phyloP scores from a whole-genome alignment of 2,329 filamentous ascomycete species.

The Coniochaeta sp. region DNA sequence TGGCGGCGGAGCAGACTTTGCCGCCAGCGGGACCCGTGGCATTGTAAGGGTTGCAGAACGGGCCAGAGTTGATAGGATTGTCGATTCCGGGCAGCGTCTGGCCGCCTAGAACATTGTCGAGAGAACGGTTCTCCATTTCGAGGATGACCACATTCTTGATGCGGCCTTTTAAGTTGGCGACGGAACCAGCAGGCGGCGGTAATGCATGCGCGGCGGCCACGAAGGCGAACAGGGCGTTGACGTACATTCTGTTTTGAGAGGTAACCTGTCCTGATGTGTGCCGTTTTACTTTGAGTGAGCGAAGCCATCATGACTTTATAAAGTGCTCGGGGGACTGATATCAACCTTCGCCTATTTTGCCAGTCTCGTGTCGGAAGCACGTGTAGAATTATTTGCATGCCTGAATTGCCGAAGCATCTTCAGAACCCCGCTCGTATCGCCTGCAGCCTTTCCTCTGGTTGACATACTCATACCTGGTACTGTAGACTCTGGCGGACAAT shows the following conservation, averaged over 20 bases:
- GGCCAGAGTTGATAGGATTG: constrained; percentile 33
- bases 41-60: constrained; percentile 33
- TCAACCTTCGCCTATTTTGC: not conserved
- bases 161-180: constrained; percentile 19
- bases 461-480: too few species aligned
- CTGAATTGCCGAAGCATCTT: not conserved
- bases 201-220: not conserved
- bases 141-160: constrained; percentile 43
- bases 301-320: not conserved
- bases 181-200: not conserved
- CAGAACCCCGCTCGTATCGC: not conserved
- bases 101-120: constrained; percentile 36
- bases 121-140: constrained; percentile 37
- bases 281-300: not conserved
- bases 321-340: too few species aligned
- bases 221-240: not conserved
- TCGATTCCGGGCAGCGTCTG: constrained; percentile 28
- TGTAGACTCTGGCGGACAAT: too few species aligned
- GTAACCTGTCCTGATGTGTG: not conserved
- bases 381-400: not conserved
- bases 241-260: not conserved
- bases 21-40: constrained; percentile 15
- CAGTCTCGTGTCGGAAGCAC: not conserved
- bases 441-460: not conserved
- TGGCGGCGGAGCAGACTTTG: constrained; percentile 21